A percentile compares a stretch with the other conserved stretches of the same genome.
phyloP scores from a whole-genome alignment of 257 asterid genomes.

The Capsicum baccatum region DNA sequence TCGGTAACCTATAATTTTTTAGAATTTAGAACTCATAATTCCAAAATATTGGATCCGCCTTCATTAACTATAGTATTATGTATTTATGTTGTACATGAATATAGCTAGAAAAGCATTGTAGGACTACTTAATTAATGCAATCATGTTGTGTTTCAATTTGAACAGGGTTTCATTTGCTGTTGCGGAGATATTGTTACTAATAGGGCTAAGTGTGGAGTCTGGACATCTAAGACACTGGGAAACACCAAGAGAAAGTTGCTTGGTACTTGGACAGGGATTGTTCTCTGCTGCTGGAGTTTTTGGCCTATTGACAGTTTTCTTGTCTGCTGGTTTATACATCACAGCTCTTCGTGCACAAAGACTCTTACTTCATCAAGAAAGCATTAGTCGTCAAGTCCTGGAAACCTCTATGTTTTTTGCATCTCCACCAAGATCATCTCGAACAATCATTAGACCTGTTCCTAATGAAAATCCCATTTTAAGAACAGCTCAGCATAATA shows the following conservation, averaged over 20 bases:
- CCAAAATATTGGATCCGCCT: not conserved
- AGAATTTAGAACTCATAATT: not conserved
- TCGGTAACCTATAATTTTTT: not conserved
- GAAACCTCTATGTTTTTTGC: constrained; percentile 64
- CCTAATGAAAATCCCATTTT: constrained; percentile 51
- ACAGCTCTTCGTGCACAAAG: constrained; percentile 61
- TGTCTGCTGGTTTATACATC: constrained; percentile 72
- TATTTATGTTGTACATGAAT: not conserved
- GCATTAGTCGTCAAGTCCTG: constrained; percentile 44
- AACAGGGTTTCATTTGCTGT: constrained; percentile 77
- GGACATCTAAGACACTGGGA: constrained; percentile 86
- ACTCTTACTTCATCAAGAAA: constrained; percentile 45
- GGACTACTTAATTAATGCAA: not conserved
- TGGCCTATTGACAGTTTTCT: constrained; percentile 64
- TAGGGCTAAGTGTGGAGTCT: constrained; percentile 85
- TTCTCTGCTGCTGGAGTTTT: constrained; percentile 85
- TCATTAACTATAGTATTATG: not conserved
- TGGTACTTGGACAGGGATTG: constrained; percentile 59
- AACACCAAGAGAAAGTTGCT: constrained; percentile 55
- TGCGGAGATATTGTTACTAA: constrained; percentile 73
- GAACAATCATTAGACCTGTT: constrained; percentile 43
- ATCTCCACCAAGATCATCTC: constrained; percentile 69
- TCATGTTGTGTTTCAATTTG: not conserved
- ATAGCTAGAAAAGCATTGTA: not conserved
- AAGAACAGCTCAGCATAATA: constrained; percentile 40